Percentiles rank a stretch among this genome's conserved stretches.
These are phyloP conservation scores for Heterobasidion irregulare DNA, from an alignment of 1,284 basidiomycete species.

Conservation along the genomic window DNA sequence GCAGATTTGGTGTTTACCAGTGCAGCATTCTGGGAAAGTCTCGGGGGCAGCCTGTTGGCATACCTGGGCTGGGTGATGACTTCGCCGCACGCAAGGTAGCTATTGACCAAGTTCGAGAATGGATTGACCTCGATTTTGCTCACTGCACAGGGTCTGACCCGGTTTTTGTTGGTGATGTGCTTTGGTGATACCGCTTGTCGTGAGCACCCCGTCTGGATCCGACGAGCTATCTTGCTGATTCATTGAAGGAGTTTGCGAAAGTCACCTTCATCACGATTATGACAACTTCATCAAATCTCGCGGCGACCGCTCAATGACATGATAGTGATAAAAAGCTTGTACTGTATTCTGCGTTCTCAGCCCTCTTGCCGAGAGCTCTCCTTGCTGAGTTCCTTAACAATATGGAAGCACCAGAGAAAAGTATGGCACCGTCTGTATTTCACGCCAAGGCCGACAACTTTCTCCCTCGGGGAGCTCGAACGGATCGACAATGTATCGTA, in stretches of 20 bases:
- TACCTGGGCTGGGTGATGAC: constrained; percentile 17
- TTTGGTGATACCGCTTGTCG: constrained; percentile 14
- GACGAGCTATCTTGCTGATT: background rate
- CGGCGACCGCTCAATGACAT: constrained; percentile 22
- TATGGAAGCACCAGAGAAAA: constrained; percentile 3
- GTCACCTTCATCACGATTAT: constrained; percentile 23
- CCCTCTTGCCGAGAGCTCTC: constrained; percentile 8
- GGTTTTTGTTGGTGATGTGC: constrained; percentile 22
- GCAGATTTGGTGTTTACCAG: constrained; percentile 16
- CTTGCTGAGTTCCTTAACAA: constrained; percentile 15
- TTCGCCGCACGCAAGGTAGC: constrained; percentile 19
- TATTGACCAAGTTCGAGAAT: constrained; percentile 16
- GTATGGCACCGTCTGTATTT: constrained; percentile 13
- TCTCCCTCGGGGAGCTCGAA: constrained; percentile 17
- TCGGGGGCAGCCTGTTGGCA: constrained; percentile 11
- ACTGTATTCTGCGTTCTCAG: constrained; percentile 19
- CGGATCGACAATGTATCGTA: constrained; percentile 22
- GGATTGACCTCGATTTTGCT: constrained; percentile 15
- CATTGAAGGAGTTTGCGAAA: constrained; percentile 15
- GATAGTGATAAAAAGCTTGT: too few species aligned
- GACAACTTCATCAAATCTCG: constrained; percentile 22
- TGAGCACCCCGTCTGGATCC: background rate
- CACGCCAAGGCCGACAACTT: constrained; percentile 18
- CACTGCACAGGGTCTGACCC: constrained; percentile 18
- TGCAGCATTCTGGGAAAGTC: constrained; percentile 22